Percentiles rank a stretch among this genome's conserved stretches.
Conservation (phyloP, 257 asterid species). For the Eucommia ulmoides region DNA sequence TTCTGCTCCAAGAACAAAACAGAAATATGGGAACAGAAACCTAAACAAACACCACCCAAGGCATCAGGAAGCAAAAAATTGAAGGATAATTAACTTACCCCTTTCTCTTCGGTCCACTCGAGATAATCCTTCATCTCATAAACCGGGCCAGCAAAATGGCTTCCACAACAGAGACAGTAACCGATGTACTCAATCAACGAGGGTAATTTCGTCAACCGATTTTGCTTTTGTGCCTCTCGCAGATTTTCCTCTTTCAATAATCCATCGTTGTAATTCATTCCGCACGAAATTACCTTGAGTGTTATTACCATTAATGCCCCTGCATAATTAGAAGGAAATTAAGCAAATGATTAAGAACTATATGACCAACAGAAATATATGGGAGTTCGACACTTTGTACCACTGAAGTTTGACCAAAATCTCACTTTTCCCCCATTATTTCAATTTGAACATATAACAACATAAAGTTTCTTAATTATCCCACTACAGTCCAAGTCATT, state of each 20-base stretch:
- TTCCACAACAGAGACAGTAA: slow-evolving; percentile 91
- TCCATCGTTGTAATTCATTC: slow-evolving; percentile 87
- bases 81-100: slow-evolving; percentile 38
- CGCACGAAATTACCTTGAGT: slow-evolving; percentile 80
- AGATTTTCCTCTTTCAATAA: slow-evolving; percentile 72
- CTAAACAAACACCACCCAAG: not conserved
- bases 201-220: slow-evolving; percentile 67
- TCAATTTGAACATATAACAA: no score
- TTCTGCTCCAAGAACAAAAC: no score
- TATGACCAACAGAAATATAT: no score
- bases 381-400: no score
- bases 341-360: no score
- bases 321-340: slow-evolving; percentile 16
- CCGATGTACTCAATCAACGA: slow-evolving; percentile 72
- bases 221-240: slow-evolving; percentile 73
- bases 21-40: not conserved
- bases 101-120: slow-evolving; percentile 85
- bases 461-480: no score
- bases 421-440: no score
- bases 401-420: no score
- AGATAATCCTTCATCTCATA: slow-evolving; percentile 91
- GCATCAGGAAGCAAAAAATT: slow-evolving; percentile 1
- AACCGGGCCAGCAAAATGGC: slow-evolving; percentile 99
- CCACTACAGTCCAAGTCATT: no score
- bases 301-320: slow-evolving; percentile 99